Evolutionary conservation across 1,284 basidiomycete species (phyloP).

Genomic region (Trametes versicolor): DNA sequence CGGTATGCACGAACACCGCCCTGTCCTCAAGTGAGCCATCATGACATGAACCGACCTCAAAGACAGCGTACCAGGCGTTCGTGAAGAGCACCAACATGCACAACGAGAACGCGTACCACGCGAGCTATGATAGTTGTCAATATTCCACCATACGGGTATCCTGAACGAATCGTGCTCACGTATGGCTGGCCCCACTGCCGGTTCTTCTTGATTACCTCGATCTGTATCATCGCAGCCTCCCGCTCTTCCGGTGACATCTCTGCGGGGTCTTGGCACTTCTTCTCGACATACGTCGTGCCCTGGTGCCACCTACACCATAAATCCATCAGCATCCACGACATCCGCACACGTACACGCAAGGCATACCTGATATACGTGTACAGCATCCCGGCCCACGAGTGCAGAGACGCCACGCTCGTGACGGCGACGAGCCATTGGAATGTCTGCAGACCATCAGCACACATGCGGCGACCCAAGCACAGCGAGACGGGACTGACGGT

Average conservation of each 20-base stretch:
- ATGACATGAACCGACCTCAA: not conserved
- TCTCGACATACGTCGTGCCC: conserved; percentile 41
- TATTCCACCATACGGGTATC: not conserved
- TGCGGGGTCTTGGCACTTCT: conserved; percentile 31
- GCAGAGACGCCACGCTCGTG: conserved; percentile 43
- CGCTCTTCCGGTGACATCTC: conserved; percentile 16
- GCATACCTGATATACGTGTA: conserved; percentile 44
- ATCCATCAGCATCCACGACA: not conserved
- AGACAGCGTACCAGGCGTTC: conserved; percentile 39
- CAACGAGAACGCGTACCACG: conserved; percentile 41
- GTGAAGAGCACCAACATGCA: conserved; percentile 43
- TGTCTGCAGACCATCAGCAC: conserved; percentile 24
- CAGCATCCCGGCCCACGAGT: conserved; percentile 44
- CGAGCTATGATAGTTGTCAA: conserved; percentile 28
- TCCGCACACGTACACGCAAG: not conserved
- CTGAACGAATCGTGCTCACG: conserved; percentile 18
- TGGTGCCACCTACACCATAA: conserved; percentile 37
- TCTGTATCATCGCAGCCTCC: conserved; percentile 28
- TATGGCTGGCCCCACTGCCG: conserved; percentile 42
- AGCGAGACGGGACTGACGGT: conserved; percentile 14
- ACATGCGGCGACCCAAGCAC: not conserved
- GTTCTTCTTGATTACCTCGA: conserved; percentile 39
- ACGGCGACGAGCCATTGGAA: conserved; percentile 42
- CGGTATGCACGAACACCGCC: conserved; percentile 42
- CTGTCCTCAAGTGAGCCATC: conserved; percentile 16